phyloP scores from a whole-genome alignment of 2,329 filamentous ascomycete species.

The Echinosphaeria canescens region DNA sequence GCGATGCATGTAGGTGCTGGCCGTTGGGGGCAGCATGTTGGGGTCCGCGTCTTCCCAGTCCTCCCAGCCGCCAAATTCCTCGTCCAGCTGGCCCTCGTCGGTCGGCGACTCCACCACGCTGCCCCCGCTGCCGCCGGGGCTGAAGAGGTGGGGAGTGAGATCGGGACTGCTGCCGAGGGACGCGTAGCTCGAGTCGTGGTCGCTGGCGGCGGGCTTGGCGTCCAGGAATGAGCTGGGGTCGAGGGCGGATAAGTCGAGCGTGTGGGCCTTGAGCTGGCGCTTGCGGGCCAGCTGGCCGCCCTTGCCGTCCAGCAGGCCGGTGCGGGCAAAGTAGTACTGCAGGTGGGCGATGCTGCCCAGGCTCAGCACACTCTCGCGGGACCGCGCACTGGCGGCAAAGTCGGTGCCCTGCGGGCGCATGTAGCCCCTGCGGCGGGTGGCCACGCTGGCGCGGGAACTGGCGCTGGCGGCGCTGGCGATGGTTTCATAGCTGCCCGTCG shows the following conservation, averaged over 20 bases:
- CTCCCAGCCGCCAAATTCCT: slow-evolving; percentile 19
- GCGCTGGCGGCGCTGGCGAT: slow-evolving; percentile 3
- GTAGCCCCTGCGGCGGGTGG: slow-evolving; percentile 49
- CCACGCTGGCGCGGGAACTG: slow-evolving; percentile 7
- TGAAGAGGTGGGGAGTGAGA: slow-evolving; percentile 16
- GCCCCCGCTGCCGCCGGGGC: slow-evolving; percentile 6
- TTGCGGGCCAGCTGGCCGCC: slow-evolving; percentile 67
- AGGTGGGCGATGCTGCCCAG: slow-evolving; percentile 91
- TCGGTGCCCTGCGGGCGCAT: slow-evolving; percentile 72
- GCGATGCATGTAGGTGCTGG: slow-evolving; percentile 82
- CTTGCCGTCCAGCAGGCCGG: slow-evolving; percentile 82
- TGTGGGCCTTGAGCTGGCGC: slow-evolving; percentile 27
- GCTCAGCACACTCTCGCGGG: slow-evolving; percentile 87
- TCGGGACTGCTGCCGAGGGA: slow-evolving; percentile 39
- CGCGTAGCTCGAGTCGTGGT: slow-evolving; percentile 35
- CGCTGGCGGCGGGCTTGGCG: slow-evolving; percentile 15
- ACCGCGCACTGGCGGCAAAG: slow-evolving; percentile 77
- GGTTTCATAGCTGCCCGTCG: slow-evolving; percentile 18
- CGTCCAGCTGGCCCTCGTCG: slow-evolving; percentile 14
- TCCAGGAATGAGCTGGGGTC: slow-evolving; percentile 17
- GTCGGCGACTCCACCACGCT: slow-evolving; percentile 23
- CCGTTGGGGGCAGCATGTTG: slow-evolving; percentile 84
- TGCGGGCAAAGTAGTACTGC: slow-evolving; percentile 96
- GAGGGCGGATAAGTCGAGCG: slow-evolving; percentile 33
- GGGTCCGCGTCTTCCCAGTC: slow-evolving; percentile 44